phyloP scores from a whole-genome alignment of 2,329 filamentous ascomycete species.

The Aphanocladium album region DNA sequence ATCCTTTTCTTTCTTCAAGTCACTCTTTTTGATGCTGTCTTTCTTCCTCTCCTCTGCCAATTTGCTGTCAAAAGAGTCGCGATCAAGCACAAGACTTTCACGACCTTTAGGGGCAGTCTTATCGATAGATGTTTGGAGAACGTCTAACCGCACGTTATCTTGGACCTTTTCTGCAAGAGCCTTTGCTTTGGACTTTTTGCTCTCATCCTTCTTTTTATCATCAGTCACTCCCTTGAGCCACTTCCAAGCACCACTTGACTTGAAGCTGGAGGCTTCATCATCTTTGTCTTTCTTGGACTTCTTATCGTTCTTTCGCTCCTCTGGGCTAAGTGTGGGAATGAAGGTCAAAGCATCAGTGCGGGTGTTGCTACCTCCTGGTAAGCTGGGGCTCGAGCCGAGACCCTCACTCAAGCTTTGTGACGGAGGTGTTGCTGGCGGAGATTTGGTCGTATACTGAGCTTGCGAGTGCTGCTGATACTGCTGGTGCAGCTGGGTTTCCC shows the following conservation, averaged over 20 bases:
- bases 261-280: conserved; percentile 57
- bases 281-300: conserved; percentile 71
- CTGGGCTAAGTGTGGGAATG: conserved; percentile 64
- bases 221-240: conserved; percentile 78
- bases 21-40: conserved; percentile 68
- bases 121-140: conserved; percentile 84
- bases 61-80: conserved; percentile 65
- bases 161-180: conserved; percentile 53
- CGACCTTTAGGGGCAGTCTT: conserved; percentile 58
- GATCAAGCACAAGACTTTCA: conserved; percentile 79
- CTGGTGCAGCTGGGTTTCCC: conserved; percentile 3
- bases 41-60: conserved; percentile 80
- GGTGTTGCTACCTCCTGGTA: conserved; percentile 61
- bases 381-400: conserved; percentile 41
- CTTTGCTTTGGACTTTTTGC: conserved; percentile 64
- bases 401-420: conserved; percentile 24
- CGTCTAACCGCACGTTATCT: conserved; percentile 78
- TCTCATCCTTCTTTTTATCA: conserved; percentile 56
- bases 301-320: conserved; percentile 71
- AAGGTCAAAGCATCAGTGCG: conserved; percentile 75
- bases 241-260: conserved; percentile 64
- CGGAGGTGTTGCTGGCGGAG: conserved; percentile 17
- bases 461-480: conserved; percentile 12
- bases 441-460: conserved; percentile 22
- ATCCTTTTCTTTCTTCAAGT: conserved; percentile 86